Percentiles rank a stretch among this genome's conserved stretches.
These are phyloP conservation scores for Penicillium sclerotiorum DNA, from an alignment of 2,329 filamentous ascomycete species.

Conservation along the genomic window DNA sequence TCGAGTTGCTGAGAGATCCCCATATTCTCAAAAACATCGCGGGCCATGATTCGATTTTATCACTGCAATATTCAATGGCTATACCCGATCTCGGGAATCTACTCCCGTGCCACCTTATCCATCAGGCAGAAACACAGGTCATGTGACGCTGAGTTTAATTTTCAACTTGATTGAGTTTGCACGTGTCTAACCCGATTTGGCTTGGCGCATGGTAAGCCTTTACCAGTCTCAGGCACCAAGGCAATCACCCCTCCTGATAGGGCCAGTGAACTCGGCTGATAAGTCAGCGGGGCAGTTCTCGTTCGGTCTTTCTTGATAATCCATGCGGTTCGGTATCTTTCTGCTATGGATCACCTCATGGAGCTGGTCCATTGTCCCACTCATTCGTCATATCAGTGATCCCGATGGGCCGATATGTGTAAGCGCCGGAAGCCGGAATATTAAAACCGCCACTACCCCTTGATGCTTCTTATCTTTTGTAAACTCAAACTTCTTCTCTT, in stretches of 20 bases:
- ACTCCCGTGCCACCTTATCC: not conserved
- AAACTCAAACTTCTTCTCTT: conserved; percentile 9
- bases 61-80: not conserved
- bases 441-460: conserved; percentile 17
- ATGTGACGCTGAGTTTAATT: not conserved
- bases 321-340: conserved; percentile 42
- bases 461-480: not conserved
- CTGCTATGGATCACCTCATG: conserved; percentile 38
- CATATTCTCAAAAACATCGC: too few species aligned
- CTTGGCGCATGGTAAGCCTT: too few species aligned
- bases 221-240: too few species aligned
- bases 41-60: too few species aligned
- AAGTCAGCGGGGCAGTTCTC: conserved; percentile 27
- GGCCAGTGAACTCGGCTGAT: not conserved
- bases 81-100: not conserved
- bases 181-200: too few species aligned
- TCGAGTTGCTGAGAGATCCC: too few species aligned
- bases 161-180: too few species aligned
- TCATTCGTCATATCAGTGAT: conserved; percentile 22
- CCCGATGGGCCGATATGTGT: conserved; percentile 32
- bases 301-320: conserved; percentile 40
- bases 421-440: conserved; percentile 25
- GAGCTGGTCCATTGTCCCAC: conserved; percentile 18
- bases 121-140: not conserved
- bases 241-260: conserved; percentile 1